phyloP scores from a whole-genome alignment of 306 rosid species.

The Trifolium subterraneum region DNA sequence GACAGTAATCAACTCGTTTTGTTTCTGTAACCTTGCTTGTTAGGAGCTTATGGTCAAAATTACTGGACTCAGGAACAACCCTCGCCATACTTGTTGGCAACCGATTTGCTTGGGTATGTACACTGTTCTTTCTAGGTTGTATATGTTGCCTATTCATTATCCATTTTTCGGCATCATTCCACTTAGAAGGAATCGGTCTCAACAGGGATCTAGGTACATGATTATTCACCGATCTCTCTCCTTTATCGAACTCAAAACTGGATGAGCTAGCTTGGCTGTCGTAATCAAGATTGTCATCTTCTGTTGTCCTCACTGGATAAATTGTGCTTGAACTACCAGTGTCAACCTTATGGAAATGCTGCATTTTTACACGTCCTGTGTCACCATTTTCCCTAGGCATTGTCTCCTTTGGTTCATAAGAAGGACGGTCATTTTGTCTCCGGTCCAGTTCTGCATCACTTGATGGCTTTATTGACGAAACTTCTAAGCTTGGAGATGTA shows the following conservation, averaged over 20 bases:
- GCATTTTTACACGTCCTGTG: constrained; percentile 48
- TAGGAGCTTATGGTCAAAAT: constrained; percentile 57
- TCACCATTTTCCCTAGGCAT: constrained; percentile 55
- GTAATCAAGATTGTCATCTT: constrained; percentile 89
- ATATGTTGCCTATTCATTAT: constrained; percentile 72
- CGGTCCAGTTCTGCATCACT: constrained; percentile 38
- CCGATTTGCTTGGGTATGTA: constrained; percentile 65
- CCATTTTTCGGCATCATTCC: constrained; percentile 99
- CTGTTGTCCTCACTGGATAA: constrained; percentile 61
- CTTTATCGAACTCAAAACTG: constrained; percentile 93
- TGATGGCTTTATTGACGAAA: constrained; percentile 47
- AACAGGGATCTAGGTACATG: constrained; percentile 61
- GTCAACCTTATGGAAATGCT: constrained; percentile 57
- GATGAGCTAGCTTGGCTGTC: constrained; percentile 98
- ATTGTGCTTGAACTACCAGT: constrained; percentile 66
- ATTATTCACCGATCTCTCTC: constrained; percentile 70
- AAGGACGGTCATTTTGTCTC: constrained; percentile 42
- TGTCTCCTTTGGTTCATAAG: constrained; percentile 53
- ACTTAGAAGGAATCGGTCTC: constrained; percentile 88
- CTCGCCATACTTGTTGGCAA: constrained; percentile 64
- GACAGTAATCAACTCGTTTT: constrained; percentile 80
- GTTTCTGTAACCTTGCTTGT: constrained; percentile 61
- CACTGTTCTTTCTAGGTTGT: constrained; percentile 54
- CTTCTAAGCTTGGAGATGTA: constrained; percentile 65
- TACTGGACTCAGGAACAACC: constrained; percentile 78